Conservation (phyloP, 75 land plant species). For the Adiantum capillusveneris region DNA sequence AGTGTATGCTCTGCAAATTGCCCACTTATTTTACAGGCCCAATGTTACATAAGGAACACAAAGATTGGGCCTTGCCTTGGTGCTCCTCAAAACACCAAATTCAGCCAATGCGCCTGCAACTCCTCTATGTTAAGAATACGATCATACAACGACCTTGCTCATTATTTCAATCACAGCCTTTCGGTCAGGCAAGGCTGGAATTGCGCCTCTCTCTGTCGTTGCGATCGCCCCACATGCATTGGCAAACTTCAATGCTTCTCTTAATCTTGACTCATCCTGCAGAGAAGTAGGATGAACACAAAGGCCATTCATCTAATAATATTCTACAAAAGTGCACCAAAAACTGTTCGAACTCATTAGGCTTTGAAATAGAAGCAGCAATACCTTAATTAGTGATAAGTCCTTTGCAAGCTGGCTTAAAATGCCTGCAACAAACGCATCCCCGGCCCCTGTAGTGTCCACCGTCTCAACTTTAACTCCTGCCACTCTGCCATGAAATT, state of each 20-base stretch:
- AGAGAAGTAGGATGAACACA: slow-evolving; percentile 2
- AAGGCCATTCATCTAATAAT: too few relatives aligned
- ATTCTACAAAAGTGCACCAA: too few relatives aligned
- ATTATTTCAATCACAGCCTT: slow-evolving; percentile 27
- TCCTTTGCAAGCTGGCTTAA: slow-evolving; percentile 52
- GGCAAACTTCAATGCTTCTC: slow-evolving; percentile 50
- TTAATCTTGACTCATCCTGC: slow-evolving; percentile 52
- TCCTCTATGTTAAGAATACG: too few relatives aligned
- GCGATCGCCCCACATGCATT: slow-evolving; percentile 70
- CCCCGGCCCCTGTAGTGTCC: slow-evolving; percentile 96
- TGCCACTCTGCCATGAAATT: slow-evolving; percentile 50
- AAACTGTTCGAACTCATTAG: too few relatives aligned
- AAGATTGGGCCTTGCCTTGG: too few relatives aligned
- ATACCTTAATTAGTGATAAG: slow-evolving; percentile 47
- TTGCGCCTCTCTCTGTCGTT: slow-evolving; percentile 52
- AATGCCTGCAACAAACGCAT: slow-evolving; percentile 93
- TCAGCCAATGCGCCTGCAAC: too few relatives aligned
- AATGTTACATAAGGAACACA: too few relatives aligned
- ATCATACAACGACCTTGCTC: not conserved
- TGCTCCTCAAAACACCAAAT: too few relatives aligned
- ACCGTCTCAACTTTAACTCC: slow-evolving; percentile 67
- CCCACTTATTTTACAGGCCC: too few relatives aligned
- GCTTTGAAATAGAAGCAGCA: too few relatives aligned
- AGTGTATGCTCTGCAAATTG: too few relatives aligned
- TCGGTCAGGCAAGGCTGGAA: slow-evolving; percentile 56